Percentiles rank a stretch among this genome's conserved stretches.
These are phyloP conservation scores for Clarkia xantiana DNA, from an alignment of 345 rosid species.

Conservation along the genomic window DNA sequence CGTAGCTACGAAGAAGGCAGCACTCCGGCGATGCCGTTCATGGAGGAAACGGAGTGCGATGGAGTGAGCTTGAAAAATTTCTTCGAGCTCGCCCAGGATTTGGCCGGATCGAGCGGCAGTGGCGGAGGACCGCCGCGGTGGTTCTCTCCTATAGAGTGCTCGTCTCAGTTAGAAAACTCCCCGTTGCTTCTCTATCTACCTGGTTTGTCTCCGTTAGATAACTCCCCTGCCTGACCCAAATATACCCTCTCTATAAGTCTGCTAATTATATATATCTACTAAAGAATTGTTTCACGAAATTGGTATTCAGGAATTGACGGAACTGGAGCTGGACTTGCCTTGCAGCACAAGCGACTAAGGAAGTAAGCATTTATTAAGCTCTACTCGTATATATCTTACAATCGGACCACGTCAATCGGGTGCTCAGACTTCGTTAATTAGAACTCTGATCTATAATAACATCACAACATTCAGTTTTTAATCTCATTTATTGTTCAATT, in stretches of 20 bases:
- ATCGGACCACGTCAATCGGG: no score
- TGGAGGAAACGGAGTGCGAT: slow-evolving; percentile 7
- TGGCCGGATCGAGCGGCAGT: slow-evolving; percentile 31
- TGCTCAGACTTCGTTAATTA: no score
- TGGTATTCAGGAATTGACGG: slow-evolving; percentile 46
- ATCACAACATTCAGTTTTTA: background rate
- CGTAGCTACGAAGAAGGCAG: background rate
- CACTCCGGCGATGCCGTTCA: background rate
- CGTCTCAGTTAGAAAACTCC: slow-evolving; percentile 26
- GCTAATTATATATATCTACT: no score
- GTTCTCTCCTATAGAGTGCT: slow-evolving; percentile 53
- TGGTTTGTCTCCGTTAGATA: slow-evolving; percentile 26
- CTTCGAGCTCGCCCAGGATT: slow-evolving; percentile 29
- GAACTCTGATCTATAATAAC: no score
- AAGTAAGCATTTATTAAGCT: slow-evolving; percentile 26
- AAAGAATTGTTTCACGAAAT: no score
- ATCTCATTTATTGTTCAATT: background rate
- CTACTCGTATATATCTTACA: no score
- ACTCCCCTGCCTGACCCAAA: no score
- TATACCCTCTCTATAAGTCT: no score
- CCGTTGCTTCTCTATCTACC: slow-evolving; percentile 61
- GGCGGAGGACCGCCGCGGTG: slow-evolving; percentile 43
- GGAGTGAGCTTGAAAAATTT: slow-evolving; percentile 23
- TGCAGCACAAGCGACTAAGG: slow-evolving; percentile 41
- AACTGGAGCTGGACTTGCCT: slow-evolving; percentile 46